Conservation (phyloP, 345 rosid genomes). For the Eucalyptus tenuipes region DNA sequence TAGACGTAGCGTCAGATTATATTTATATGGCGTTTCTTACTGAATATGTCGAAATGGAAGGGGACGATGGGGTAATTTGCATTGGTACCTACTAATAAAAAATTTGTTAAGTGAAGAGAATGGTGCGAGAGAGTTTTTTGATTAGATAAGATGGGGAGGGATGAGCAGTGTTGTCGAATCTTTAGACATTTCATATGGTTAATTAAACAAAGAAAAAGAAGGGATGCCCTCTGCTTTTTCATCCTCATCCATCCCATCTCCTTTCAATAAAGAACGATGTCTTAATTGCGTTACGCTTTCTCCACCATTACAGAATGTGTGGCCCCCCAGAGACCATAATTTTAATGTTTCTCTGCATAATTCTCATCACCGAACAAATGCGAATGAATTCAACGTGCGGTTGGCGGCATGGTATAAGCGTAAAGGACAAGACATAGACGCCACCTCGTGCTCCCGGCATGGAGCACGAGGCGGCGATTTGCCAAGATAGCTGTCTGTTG, state of each 20-base stretch:
- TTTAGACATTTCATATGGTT: neutral
- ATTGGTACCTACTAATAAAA: neutral
- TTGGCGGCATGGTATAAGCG: neutral
- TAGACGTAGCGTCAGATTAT: neutral
- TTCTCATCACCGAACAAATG: neutral
- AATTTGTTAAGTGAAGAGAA: neutral
- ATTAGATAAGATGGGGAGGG: neutral
- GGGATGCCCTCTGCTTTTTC: neutral
- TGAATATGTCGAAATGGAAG: neutral
- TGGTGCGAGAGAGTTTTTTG: neutral
- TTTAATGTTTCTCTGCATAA: neutral
- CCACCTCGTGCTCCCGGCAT: neutral
- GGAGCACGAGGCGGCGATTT: no score
- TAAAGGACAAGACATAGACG: neutral
- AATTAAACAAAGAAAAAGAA: neutral
- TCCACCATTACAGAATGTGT: neutral
- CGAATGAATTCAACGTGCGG: neutral
- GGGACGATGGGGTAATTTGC: neutral
- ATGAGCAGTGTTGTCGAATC: neutral
- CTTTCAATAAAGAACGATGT: neutral
- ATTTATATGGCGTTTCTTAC: neutral
- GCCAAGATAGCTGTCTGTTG: neutral
- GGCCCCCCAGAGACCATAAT: neutral
- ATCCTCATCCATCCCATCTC: neutral
- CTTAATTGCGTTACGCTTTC: neutral